phyloP scores from a whole-genome alignment of 1,139 yeast species.

The Pichia sp. region DNA sequence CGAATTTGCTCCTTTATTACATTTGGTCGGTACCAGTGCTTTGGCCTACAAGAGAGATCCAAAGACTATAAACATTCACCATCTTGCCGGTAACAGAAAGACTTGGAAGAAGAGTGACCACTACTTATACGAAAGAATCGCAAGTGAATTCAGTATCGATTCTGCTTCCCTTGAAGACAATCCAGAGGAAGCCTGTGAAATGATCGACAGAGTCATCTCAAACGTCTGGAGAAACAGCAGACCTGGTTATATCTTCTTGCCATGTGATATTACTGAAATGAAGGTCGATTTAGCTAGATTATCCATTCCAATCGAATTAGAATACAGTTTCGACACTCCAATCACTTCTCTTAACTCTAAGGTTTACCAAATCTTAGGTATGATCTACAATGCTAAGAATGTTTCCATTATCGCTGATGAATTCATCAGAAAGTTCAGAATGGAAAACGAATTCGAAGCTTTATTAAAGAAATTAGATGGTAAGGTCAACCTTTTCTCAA shows the following conservation, averaged over 20 bases:
- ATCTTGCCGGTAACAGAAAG: slow-evolving; percentile 57
- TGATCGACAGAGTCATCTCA: slow-evolving; percentile 63
- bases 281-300: slow-evolving; percentile 42
- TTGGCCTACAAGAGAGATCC: slow-evolving; percentile 20
- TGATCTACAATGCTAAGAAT: slow-evolving; percentile 48
- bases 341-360: slow-evolving; percentile 34
- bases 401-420: slow-evolving; percentile 70
- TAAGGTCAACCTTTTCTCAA: slow-evolving; percentile 44
- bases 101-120: slow-evolving; percentile 57
- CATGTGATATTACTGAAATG: slow-evolving; percentile 62
- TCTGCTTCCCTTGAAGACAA: slow-evolving; percentile 50
- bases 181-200: slow-evolving; percentile 44
- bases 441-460: slow-evolving; percentile 38
- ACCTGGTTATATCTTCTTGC: slow-evolving; percentile 82
- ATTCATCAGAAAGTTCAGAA: slow-evolving; percentile 54
- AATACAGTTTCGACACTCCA: slow-evolving; percentile 28
- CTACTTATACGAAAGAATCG: slow-evolving; percentile 58
- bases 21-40: slow-evolving; percentile 79
- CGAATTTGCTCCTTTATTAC: slow-evolving; percentile 75
- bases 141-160: slow-evolving; percentile 56
- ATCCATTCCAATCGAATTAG: slow-evolving; percentile 25
- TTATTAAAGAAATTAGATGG: slow-evolving; percentile 42
- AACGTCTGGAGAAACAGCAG: slow-evolving; percentile 55
- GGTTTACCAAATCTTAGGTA: slow-evolving; percentile 46
- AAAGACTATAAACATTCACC: slow-evolving; percentile 47